Evolutionary conservation across 306 rosid genomes (phyloP).

Genomic region (Glycine latifolia): DNA sequence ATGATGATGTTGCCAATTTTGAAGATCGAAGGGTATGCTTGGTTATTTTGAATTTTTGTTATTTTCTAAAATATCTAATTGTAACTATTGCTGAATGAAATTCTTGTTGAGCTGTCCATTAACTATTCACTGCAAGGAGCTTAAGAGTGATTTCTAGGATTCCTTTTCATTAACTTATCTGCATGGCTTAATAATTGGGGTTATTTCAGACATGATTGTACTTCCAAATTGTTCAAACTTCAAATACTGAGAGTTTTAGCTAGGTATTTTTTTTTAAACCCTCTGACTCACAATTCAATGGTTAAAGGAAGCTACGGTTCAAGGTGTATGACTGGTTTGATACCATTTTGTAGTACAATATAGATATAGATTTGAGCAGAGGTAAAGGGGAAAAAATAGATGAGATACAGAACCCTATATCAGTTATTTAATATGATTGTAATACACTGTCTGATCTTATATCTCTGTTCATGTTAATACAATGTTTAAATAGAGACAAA

Average conservation of each 20-base stretch:
- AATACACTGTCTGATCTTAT: background rate
- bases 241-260: background rate
- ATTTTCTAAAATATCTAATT: slow-evolving; percentile 1
- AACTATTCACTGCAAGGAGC: slow-evolving; percentile 1
- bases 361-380: background rate
- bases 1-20: slow-evolving; percentile 85
- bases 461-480: background rate
- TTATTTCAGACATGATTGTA: background rate
- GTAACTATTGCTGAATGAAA: slow-evolving; percentile 29
- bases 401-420: background rate
- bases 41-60: slow-evolving; percentile 12
- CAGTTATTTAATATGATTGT: background rate
- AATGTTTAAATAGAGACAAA: background rate
- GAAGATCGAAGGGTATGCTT: slow-evolving; percentile 84
- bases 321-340: too few species aligned
- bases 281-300: background rate
- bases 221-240: background rate
- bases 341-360: too few species aligned
- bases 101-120: background rate
- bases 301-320: background rate
- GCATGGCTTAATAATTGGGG: slow-evolving; percentile 1
- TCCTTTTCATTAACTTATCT: background rate
- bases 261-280: too few species aligned
- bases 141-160: slow-evolving; percentile 1
- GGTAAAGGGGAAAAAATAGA: background rate